Conservation (phyloP, 768 basidiomycete species). For the Suillus subaureus region DNA sequence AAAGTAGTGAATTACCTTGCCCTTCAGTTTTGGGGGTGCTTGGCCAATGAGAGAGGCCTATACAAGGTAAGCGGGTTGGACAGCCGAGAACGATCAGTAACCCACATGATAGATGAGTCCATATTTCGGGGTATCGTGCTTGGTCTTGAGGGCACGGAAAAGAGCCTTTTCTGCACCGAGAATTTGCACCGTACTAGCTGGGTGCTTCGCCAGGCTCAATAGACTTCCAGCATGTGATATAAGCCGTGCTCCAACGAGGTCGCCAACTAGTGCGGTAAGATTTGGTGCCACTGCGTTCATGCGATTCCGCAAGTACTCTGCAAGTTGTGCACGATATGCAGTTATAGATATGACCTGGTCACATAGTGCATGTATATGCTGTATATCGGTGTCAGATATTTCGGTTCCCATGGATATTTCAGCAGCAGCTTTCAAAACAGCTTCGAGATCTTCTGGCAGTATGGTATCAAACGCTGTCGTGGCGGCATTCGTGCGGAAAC, state of each 20-base stretch:
- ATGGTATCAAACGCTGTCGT: constrained; percentile 85
- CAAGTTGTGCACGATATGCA: constrained; percentile 90
- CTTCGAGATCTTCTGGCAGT: constrained; percentile 97
- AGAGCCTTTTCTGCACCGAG: constrained; percentile 78
- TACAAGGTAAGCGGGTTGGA: constrained; percentile 8
- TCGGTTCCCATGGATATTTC: constrained; percentile 99
- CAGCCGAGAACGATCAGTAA: constrained; percentile 14
- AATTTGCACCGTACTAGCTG: constrained; percentile 78
- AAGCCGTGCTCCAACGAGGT: constrained; percentile 73
- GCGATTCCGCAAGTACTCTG: constrained; percentile 95
- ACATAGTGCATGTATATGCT: constrained; percentile 95
- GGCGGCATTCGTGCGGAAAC: constrained; percentile 93
- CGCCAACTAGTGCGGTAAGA: constrained; percentile 81
- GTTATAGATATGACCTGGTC: constrained; percentile 99
- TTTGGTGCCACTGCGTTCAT: constrained; percentile 99
- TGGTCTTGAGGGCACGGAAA: constrained; percentile 77
- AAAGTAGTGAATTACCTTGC: constrained; percentile 61
- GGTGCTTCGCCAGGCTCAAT: constrained; percentile 72
- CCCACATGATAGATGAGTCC: constrained; percentile 97
- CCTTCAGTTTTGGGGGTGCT: constrained; percentile 97
- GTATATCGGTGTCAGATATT: constrained; percentile 94
- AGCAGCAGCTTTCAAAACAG: constrained; percentile 90
- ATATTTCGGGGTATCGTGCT: constrained; percentile 98
- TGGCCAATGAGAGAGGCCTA: constrained; percentile 95
- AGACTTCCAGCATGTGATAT: constrained; percentile 77